Conservation (phyloP, 2,329 filamentous ascomycete species). For the Teratosphaeria destructans region DNA sequence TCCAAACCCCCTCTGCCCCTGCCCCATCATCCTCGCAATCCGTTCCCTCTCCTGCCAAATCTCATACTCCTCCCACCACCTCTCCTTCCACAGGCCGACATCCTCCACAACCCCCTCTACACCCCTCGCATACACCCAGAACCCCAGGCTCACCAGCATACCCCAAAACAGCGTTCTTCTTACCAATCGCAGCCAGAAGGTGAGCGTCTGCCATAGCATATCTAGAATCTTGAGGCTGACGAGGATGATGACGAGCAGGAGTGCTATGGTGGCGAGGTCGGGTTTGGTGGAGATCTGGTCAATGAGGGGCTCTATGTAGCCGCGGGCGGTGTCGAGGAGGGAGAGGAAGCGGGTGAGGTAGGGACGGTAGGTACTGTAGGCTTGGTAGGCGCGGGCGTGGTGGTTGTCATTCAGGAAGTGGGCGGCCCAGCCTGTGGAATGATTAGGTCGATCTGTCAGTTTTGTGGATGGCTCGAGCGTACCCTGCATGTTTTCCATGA, state of each 20-base stretch:
- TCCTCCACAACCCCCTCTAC: slow-evolving; percentile 55
- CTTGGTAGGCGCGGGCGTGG: slow-evolving; percentile 8
- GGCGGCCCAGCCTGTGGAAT: slow-evolving; percentile 20
- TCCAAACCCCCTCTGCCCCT: neutral
- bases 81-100: slow-evolving; percentile 29
- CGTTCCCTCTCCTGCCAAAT: slow-evolving; percentile 26
- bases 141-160: slow-evolving; percentile 42
- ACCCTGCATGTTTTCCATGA: slow-evolving; percentile 24
- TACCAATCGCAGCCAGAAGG: slow-evolving; percentile 65
- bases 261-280: slow-evolving; percentile 41
- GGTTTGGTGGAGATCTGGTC: slow-evolving; percentile 25
- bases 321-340: slow-evolving; percentile 12
- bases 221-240: slow-evolving; percentile 54
- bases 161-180: slow-evolving; percentile 57
- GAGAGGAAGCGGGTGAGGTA: slow-evolving; percentile 8
- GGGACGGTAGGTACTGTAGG: slow-evolving; percentile 7
- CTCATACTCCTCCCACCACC: slow-evolving; percentile 30
- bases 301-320: slow-evolving; percentile 21
- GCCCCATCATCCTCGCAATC: slow-evolving; percentile 13
- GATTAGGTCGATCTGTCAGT: neutral
- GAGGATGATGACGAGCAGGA: slow-evolving; percentile 52
- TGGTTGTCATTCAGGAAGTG: slow-evolving; percentile 16
- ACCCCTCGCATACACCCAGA: slow-evolving; percentile 52
- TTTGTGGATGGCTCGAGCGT: neutral
- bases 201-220: slow-evolving; percentile 59